These are phyloP conservation scores for Sporothrix curviconia DNA, from an alignment of 2,329 filamentous ascomycete species.

Conservation along the genomic window DNA sequence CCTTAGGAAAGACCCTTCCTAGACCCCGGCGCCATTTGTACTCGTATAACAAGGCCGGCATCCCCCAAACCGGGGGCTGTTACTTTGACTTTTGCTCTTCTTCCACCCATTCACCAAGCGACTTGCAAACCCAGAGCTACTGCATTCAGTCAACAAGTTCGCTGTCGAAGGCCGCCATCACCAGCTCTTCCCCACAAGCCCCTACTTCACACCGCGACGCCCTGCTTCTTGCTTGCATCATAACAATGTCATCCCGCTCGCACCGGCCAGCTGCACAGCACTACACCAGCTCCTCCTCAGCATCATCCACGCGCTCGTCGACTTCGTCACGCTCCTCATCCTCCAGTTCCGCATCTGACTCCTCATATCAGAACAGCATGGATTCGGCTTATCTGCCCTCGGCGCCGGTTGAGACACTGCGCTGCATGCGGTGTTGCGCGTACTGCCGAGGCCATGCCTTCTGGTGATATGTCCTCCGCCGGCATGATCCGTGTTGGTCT, in stretches of 20 bases:
- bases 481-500: slow-evolving; percentile 61
- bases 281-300: slow-evolving; percentile 34
- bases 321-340: slow-evolving; percentile 32
- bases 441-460: slow-evolving; percentile 54
- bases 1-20: too few relatives aligned
- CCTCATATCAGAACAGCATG: slow-evolving; percentile 39
- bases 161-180: too few relatives aligned
- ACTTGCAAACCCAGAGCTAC: too few relatives aligned
- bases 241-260: slow-evolving; percentile 26
- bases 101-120: too few relatives aligned
- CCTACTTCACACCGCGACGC: not conserved
- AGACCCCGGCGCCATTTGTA: too few relatives aligned
- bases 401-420: slow-evolving; percentile 52
- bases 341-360: slow-evolving; percentile 31
- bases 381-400: slow-evolving; percentile 39
- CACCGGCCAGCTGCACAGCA: slow-evolving; percentile 31
- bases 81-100: too few relatives aligned
- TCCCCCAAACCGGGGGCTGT: too few relatives aligned
- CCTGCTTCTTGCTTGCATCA: not conserved
- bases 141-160: too few relatives aligned
- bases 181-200: too few relatives aligned
- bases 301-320: slow-evolving; percentile 23
- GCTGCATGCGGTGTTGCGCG: slow-evolving; percentile 57
- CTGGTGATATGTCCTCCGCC: slow-evolving; percentile 50
- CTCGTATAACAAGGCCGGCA: too few relatives aligned